Conservation (phyloP, 129 eudicot genomes). For the Flaveria bidentis region DNA sequence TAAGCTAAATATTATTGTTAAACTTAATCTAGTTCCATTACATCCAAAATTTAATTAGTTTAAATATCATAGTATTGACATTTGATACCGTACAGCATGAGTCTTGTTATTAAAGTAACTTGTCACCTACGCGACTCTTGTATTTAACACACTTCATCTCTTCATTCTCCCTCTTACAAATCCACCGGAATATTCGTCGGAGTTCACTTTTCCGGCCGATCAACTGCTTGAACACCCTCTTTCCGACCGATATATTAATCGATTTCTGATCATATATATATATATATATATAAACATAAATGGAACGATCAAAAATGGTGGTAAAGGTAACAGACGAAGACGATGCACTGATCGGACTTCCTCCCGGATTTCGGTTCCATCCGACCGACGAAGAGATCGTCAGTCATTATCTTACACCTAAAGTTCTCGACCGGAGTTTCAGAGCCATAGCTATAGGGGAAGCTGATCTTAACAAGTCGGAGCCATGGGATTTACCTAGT, state of each 20-base stretch:
- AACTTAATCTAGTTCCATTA: too few species aligned
- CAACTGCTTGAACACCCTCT: neutral
- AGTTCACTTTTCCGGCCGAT: neutral
- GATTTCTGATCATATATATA: neutral
- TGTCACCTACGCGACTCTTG: conserved; percentile 26
- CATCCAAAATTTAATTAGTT: neutral
- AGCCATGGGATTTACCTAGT: conserved; percentile 54
- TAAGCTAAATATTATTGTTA: too few species aligned
- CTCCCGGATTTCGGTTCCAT: conserved; percentile 48
- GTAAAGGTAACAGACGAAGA: neutral
- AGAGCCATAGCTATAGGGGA: conserved; percentile 37
- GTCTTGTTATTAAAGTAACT: conserved; percentile 27
- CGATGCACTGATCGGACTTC: conserved; percentile 24
- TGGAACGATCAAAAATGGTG: conserved; percentile 15
- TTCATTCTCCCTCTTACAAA: conserved; percentile 13
- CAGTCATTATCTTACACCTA: conserved; percentile 42
- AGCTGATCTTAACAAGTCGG: conserved; percentile 46
- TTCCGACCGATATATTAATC: neutral
- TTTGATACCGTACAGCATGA: conserved; percentile 25
- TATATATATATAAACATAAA: neutral
- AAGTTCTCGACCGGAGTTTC: conserved; percentile 36
- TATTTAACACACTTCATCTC: conserved; percentile 24
- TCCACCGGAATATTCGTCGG: neutral
- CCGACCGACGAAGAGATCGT: conserved; percentile 48
- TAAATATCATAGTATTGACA: conserved; percentile 22